Evolutionary conservation across 2,329 filamentous ascomycete genomes (phyloP), one percentile per base, ranked within the genome.

Genomic region (Chaetomium sp.): DNA sequence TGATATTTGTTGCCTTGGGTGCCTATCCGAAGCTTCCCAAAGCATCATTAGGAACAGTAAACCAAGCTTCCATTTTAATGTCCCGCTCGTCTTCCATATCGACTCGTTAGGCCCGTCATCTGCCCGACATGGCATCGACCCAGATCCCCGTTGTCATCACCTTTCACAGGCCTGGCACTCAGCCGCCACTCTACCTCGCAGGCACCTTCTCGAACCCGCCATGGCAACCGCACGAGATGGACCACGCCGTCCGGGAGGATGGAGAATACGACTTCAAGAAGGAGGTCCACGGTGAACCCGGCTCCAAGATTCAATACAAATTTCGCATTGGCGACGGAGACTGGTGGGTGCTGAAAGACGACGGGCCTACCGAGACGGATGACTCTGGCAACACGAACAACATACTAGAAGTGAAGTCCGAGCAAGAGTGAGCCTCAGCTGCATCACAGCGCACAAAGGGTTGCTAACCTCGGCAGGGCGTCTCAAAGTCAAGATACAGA

Each of bases 271-370:
- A 82, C 13, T 93, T 90, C 73, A 80, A 76, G 51, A 85, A 85
- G 64, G 76, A 81, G 0, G 79, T 91, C 53, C 74, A 81, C 42
- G 80, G 84, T 8, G 79, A 85, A 21, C 78, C 83, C 25, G 84
- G 83, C 25, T 82, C 84, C 55, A 82, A 85, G 64, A 85, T 91
- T 69, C 87, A 90, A 71, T 93, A 92, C 82, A 93, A 92, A 76
- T 90, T 93, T 70, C 84, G 88, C 33, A 78, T 90, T 42, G 89
- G 89, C 10, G 74, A 81, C 23, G 85, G 85, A 56, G 84, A 90
- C 68, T 90, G 87, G 85, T 91, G 89, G 89, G 80, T 87, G 27
- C 75, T 91, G 54, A 85, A 92, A 70, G 86, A 91, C 64, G 79
- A 79, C 53, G 80, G 82, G 61, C 83, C 85, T 16, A 86, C 81